Conservation (phyloP, 345 rosid species). For the Chamaenerion angustifolium region DNA sequence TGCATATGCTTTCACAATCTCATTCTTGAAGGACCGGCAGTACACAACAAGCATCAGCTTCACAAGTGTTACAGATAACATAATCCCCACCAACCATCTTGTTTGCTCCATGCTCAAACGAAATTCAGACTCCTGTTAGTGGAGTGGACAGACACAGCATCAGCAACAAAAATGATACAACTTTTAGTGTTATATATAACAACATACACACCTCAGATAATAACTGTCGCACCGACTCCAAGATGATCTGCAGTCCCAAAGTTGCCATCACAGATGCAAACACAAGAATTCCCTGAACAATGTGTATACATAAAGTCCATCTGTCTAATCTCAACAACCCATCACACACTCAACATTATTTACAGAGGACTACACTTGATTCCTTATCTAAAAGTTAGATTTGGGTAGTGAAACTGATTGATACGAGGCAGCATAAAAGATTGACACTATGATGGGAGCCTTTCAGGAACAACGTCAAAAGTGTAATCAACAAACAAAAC, state of each 20-base stretch:
- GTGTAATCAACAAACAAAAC: too few species aligned
- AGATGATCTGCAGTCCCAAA: constrained; percentile 88
- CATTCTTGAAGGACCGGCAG: constrained; percentile 70
- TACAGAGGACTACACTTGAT: too few species aligned
- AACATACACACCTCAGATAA: constrained; percentile 49
- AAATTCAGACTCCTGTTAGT: constrained; percentile 52
- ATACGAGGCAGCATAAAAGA: too few species aligned
- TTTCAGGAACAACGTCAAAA: too few species aligned
- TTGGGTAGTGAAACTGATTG: too few species aligned
- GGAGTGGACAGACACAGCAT: constrained; percentile 2
- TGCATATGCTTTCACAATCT: constrained; percentile 94
- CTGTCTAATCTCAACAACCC: too few species aligned
- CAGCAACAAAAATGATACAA: background rate
- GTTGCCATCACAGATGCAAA: constrained; percentile 99
- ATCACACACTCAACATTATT: too few species aligned
- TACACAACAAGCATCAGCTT: constrained; percentile 61
- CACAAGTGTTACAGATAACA: constrained; percentile 82
- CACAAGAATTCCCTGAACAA: constrained; percentile 83
- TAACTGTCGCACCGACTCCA: constrained; percentile 74
- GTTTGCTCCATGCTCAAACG: constrained; percentile 57
- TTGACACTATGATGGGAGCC: too few species aligned
- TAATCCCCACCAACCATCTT: constrained; percentile 85
- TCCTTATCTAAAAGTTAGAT: too few species aligned
- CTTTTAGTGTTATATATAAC: background rate
- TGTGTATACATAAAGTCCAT: constrained; percentile 3